phyloP scores from a whole-genome alignment of 1,284 basidiomycete species.

The Apiotrichum veenhuisii region DNA sequence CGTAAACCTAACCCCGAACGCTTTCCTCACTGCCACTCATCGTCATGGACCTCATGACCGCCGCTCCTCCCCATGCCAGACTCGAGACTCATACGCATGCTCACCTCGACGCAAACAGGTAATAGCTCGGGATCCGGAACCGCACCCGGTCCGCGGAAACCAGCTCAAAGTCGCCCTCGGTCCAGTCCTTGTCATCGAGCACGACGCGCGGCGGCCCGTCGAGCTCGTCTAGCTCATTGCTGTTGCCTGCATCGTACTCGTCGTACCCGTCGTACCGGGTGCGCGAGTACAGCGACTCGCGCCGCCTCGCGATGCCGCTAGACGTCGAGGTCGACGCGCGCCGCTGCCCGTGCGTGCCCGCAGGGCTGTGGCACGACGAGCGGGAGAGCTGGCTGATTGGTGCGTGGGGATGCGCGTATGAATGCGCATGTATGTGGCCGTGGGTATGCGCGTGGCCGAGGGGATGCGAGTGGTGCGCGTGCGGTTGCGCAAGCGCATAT shows the following conservation, averaged over 20 bases:
- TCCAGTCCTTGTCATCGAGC: conserved; percentile 13
- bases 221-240: not conserved
- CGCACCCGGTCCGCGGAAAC: conserved; percentile 12
- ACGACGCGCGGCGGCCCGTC: not conserved
- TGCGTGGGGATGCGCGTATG: not conserved
- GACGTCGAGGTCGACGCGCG: no score
- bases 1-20: no score
- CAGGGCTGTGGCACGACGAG: not conserved
- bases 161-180: conserved; percentile 20
- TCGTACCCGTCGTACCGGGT: not conserved
- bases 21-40: no score
- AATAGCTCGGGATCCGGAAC: conserved; percentile 18
- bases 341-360: no score
- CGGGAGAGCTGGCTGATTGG: not conserved
- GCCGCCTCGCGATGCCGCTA: no score
- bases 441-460: not conserved
- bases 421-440: no score
- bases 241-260: not conserved
- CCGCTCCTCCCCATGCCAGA: no score
- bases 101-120: conserved; percentile 15
- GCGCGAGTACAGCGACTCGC: not conserved
- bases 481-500: no score
- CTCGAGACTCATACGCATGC: not conserved
- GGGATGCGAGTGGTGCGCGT: not conserved
- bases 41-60: no score